phyloP scores from a whole-genome alignment of 2,329 filamentous ascomycete genomes.

The Calycina herbarum region DNA sequence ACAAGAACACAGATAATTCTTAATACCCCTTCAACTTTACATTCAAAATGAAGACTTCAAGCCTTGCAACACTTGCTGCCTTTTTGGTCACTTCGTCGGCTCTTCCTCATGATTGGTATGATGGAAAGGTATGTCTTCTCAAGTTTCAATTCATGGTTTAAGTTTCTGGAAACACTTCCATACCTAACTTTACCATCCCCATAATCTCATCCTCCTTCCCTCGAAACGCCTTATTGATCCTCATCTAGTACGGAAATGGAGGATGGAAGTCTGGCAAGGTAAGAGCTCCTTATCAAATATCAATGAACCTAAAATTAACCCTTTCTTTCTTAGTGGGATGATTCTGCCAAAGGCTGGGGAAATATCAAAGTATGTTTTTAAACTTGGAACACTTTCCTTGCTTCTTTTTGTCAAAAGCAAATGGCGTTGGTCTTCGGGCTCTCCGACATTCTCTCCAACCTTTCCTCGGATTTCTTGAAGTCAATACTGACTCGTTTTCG shows the following conservation, averaged over 20 bases:
- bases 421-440: neutral
- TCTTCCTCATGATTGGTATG: neutral
- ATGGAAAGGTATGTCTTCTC: neutral
- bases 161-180: neutral
- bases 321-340: neutral
- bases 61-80: neutral
- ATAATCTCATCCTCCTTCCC: neutral
- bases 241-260: neutral
- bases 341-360: neutral
- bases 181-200: too few species aligned
- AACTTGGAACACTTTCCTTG: neutral
- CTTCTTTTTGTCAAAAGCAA: neutral
- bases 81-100: neutral
- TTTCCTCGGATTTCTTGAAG: too few species aligned
- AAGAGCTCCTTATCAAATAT: neutral
- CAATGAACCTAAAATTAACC: neutral
- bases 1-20: neutral
- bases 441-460: neutral
- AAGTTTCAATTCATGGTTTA: neutral
- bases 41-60: slow-evolving; percentile 5
- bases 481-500: neutral
- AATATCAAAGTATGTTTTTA: neutral
- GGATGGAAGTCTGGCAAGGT: neutral
- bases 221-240: neutral
- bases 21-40: neutral